These are phyloP conservation scores for Trichomonascaceae sp. DNA, from an alignment of 1,139 yeast species.

Conservation along the genomic window DNA sequence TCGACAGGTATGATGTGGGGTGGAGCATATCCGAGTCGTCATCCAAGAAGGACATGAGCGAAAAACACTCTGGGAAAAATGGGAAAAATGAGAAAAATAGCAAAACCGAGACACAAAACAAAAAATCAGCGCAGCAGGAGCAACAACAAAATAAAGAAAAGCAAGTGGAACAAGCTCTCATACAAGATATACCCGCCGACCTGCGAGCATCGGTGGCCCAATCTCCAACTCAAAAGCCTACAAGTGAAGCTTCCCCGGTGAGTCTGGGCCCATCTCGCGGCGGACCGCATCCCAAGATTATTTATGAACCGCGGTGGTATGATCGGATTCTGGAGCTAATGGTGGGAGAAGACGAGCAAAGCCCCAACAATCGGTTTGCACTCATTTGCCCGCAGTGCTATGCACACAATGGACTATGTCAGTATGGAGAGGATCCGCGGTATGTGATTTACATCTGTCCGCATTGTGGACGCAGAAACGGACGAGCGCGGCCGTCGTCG, in stretches of 20 bases:
- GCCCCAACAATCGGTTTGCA: slow-evolving; percentile 54
- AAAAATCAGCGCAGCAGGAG: neutral
- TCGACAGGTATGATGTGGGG: slow-evolving; percentile 37
- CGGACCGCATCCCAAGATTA: slow-evolving; percentile 2
- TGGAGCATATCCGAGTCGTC: slow-evolving; percentile 15
- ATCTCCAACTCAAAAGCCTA: neutral
- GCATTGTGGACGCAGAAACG: slow-evolving; percentile 52
- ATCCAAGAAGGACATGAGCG: slow-evolving; percentile 2
- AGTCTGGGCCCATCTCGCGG: neutral
- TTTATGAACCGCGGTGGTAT: slow-evolving; percentile 25
- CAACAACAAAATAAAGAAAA: neutral
- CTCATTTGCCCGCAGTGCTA: slow-evolving; percentile 55
- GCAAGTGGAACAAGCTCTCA: too few relatives aligned
- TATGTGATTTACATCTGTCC: slow-evolving; percentile 58
- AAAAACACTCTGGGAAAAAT: slow-evolving; percentile 6
- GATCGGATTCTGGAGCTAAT: slow-evolving; percentile 37
- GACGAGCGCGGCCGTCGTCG: slow-evolving; percentile 6
- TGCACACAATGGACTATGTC: slow-evolving; percentile 72
- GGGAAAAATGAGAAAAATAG: slow-evolving; percentile 4
- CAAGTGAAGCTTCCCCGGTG: neutral
- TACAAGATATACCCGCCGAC: neutral
- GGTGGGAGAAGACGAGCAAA: slow-evolving; percentile 59
- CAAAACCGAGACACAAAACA: slow-evolving; percentile 2
- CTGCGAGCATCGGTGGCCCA: neutral
- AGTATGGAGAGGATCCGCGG: slow-evolving; percentile 49